Evolutionary conservation across 1,284 basidiomycete genomes (phyloP), one percentile per base, ranked within the genome.

Genomic region (Polyporus tsugae): DNA sequence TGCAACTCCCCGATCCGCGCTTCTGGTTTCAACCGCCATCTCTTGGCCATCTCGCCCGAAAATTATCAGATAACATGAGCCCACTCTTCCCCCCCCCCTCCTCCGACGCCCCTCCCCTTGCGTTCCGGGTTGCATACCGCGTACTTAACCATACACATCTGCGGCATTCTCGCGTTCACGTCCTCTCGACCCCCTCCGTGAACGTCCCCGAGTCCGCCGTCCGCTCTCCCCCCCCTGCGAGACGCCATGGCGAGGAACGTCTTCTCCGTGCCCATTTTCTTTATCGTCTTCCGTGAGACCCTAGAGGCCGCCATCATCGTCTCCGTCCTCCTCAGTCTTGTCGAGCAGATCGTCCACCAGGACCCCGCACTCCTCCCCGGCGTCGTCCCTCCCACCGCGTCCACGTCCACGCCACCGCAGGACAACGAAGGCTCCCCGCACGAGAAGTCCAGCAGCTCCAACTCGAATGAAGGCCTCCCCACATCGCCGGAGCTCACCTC

Each of bases 301-400:
- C 86, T 97, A 72, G 95, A 97, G 83, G 93, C 94, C 9, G 90
- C 89, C 63, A 92, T 97, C 82, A 95, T 97, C 84, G 82, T 96
- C 81, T 94, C 94, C 10, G 93, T 96, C 70, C 87, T 97, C 63
- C 89, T 96, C 52, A 90, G 93, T 72, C 89, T 97, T 72, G 91
- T 94, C 60, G 89, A 95, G 75, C 94, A 95, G 75, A 89, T 96
- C 73, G 85, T 90, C 2, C 77, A 86, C 72, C 82, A 85, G 38
- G 81, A 85, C 75, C 74, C 80, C 1, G 67, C 67, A 46, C 72
- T 70, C 52, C 59, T 76, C 39, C 63, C 72, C 15, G 70, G 70
- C 11, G 65, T 72, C 7, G 65, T 73, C 2, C 68, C 75, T 11
- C 70, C 74, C 62, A 38, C 69, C 64, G 38, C 36, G 33, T n/a